These are phyloP conservation scores for Monosporascus sp. DNA, from an alignment of 2,329 filamentous ascomycete species.

Conservation along the genomic window DNA sequence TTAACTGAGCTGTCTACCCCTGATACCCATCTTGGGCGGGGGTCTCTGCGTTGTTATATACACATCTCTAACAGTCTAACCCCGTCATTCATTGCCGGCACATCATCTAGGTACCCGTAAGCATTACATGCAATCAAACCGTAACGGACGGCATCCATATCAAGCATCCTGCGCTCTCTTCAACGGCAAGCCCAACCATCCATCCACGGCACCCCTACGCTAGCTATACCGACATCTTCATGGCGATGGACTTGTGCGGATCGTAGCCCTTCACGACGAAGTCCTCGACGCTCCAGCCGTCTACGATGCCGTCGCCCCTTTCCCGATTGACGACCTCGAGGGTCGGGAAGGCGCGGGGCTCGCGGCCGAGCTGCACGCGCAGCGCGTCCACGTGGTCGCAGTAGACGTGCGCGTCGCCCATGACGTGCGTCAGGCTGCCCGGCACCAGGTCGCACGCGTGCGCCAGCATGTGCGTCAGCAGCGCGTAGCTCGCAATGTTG, in stretches of 20 bases:
- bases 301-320: constrained; percentile 72
- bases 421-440: constrained; percentile 85
- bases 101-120: no score
- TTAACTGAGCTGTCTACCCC: no score
- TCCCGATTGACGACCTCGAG: constrained; percentile 63
- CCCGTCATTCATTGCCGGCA: no score
- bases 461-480: constrained; percentile 93
- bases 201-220: neutral
- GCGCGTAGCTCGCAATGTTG: constrained; percentile 92
- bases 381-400: constrained; percentile 87
- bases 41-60: no score
- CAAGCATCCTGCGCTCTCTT: no score
- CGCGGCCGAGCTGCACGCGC: constrained; percentile 70
- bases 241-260: constrained; percentile 85
- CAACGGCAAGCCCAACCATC: neutral
- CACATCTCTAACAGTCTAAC: no score
- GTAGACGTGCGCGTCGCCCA: constrained; percentile 98
- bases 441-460: constrained; percentile 79
- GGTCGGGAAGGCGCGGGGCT: constrained; percentile 76
- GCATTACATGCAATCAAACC: no score
- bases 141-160: no score
- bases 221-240: constrained; percentile 91
- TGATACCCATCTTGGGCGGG: no score
- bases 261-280: constrained; percentile 85
- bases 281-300: constrained; percentile 85